Base-by-base conservation (phyloP, 73 alveolate species). In the Paramecium bursaria region DNA sequence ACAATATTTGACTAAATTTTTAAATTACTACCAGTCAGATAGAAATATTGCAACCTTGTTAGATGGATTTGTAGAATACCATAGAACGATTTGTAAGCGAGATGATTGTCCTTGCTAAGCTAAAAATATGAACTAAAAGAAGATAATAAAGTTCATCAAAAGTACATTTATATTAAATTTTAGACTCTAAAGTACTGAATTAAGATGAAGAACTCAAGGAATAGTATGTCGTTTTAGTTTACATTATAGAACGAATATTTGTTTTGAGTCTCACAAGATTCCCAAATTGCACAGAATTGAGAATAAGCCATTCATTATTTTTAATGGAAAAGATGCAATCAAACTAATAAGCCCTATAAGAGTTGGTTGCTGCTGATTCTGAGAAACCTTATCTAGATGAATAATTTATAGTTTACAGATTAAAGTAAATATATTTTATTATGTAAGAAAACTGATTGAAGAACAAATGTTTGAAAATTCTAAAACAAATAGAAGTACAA, bases 61-160 rank as follows among this genome's bases (percentile, higher is more conserved):
- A 39, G 89, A 79, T 79, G 89, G 89, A 5, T 79, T 79, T 42
- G 89, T 79, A 10, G 89, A 79, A 42, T 79, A 79, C 15, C 89
- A 79, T 25, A 79, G 89, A 55, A 79, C 89, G 3, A 79, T 79
- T 2, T 79, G 89, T 46, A 79, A 79, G 23, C 51, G 89, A 79
- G 89, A 79, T 19, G 89, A 79, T 44, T 79, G 89, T 39, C 89
- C 89, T 22, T 79, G 89, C 49, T 39, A 79, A 21, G 80, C 80
- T 13, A 79, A 79, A 55, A 79, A 79, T 25, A 79, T 79, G 89
- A 57, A 57, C 22, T 31, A 79, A 15, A 79, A 79, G 46, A 79
- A 79, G 27, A 79, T 79, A 17, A 57, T 48, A 19, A 79, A 79
- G 31, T 79, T 79, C 29, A 19, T 48, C 1, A 79, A 79, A 19